Conservation (phyloP, 495 filamentous ascomycete species). For the Daldinia concentrica region DNA sequence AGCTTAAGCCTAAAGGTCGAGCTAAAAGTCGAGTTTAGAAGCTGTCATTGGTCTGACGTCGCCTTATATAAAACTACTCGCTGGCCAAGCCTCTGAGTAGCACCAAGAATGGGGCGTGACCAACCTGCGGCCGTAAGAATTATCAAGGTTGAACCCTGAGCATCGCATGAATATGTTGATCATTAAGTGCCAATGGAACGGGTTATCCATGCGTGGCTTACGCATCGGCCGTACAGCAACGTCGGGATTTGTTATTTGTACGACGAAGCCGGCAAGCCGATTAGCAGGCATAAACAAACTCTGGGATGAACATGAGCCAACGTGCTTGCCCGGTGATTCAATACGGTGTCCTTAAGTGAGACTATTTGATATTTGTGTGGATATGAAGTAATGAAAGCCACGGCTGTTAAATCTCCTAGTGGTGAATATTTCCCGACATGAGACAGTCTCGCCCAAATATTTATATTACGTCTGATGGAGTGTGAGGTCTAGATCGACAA, state of each 20-base stretch:
- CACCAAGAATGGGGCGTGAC: conserved; percentile 32
- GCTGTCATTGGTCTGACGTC: neutral
- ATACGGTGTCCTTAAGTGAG: conserved; percentile 1
- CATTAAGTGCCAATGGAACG: conserved; percentile 30
- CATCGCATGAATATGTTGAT: conserved; percentile 28
- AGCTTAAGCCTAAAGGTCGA: neutral
- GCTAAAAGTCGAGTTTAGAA: neutral
- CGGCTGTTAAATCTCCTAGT: conserved; percentile 32
- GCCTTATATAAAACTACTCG: conserved; percentile 17
- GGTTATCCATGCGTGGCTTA: conserved; percentile 35
- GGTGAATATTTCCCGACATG: conserved; percentile 33
- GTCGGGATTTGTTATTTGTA: conserved; percentile 31
- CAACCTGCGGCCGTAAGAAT: conserved; percentile 21
- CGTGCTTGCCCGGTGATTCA: conserved; percentile 1
- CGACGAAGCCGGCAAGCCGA: neutral
- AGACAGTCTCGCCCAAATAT: conserved; percentile 3
- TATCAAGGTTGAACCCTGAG: conserved; percentile 30
- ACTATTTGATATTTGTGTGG: conserved; percentile 16
- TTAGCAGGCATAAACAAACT: conserved; percentile 6
- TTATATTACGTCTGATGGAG: neutral
- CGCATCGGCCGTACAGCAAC: conserved; percentile 14
- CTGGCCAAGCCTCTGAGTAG: conserved; percentile 27
- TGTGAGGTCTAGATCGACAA: neutral
- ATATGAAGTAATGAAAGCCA: conserved; percentile 9
- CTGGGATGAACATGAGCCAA: conserved; percentile 6